Evolutionary conservation across 1,284 basidiomycete species (phyloP).

Genomic region (Pisolithus thermaeus): DNA sequence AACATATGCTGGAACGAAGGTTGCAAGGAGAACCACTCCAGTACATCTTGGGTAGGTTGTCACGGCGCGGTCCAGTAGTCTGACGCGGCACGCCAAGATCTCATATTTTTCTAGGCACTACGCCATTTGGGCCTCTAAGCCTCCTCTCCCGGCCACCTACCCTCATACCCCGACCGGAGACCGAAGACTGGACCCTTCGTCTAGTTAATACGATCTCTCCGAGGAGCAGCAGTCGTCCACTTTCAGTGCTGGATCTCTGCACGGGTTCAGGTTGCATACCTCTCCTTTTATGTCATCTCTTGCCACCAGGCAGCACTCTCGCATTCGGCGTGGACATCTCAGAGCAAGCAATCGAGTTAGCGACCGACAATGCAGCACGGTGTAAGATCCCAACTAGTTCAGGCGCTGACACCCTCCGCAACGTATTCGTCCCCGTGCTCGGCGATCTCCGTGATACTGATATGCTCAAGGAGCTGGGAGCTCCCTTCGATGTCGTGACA

Average conservation of each 20-base stretch:
- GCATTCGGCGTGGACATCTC: slow-evolving; percentile 73
- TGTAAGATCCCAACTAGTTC: slow-evolving; percentile 32
- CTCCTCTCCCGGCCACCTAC: slow-evolving; percentile 69
- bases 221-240: slow-evolving; percentile 31
- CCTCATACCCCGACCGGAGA: slow-evolving; percentile 90
- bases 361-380: slow-evolving; percentile 59
- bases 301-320: slow-evolving; percentile 43
- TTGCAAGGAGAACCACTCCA: slow-evolving; percentile 77
- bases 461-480: slow-evolving; percentile 30
- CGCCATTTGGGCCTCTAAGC: slow-evolving; percentile 82
- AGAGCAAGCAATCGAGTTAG: slow-evolving; percentile 60
- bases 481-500: slow-evolving; percentile 73
- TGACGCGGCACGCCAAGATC: slow-evolving; percentile 7
- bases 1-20: slow-evolving; percentile 49
- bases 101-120: slow-evolving; percentile 51
- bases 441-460: slow-evolving; percentile 43
- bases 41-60: slow-evolving; percentile 74
- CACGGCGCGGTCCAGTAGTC: neutral
- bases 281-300: slow-evolving; percentile 65
- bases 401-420: slow-evolving; percentile 22
- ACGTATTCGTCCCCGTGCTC: slow-evolving; percentile 43
- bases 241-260: slow-evolving; percentile 76
- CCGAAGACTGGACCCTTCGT: slow-evolving; percentile 72
- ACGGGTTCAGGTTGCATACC: slow-evolving; percentile 90
- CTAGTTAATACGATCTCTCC: slow-evolving; percentile 44